Evolutionary conservation across 1,284 basidiomycete species (phyloP).

Genomic region (Boletus sp.): DNA sequence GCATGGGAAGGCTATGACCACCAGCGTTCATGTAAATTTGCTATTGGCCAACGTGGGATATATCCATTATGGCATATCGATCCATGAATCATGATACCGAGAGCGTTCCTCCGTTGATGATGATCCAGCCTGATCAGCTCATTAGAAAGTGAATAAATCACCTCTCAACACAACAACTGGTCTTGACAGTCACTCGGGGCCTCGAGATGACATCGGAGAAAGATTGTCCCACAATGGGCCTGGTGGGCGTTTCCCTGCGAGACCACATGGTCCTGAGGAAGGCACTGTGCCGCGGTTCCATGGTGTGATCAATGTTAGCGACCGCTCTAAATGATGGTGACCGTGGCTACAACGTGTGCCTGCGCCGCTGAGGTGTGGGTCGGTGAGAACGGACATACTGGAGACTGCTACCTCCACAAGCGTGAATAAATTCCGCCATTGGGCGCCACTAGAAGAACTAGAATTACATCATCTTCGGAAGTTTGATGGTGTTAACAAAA

Average conservation of each 20-base stretch:
- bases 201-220: background rate
- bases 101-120: too few species aligned
- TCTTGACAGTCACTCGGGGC: background rate
- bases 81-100: background rate
- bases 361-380: background rate
- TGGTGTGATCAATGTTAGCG: background rate
- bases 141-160: background rate
- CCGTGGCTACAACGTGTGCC: background rate
- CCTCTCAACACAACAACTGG: background rate
- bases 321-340: background rate
- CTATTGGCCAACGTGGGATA: conserved; percentile 19
- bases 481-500: too few species aligned
- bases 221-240: background rate
- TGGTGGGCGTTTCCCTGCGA: conserved; percentile 1
- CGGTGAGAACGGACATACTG: background rate
- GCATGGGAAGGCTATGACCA: conserved; percentile 9
- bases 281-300: conserved; percentile 5
- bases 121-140: conserved; percentile 5
- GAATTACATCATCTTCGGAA: too few species aligned
- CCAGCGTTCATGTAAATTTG: conserved; percentile 19
- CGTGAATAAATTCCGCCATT: background rate
- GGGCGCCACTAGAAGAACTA: background rate
- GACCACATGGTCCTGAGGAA: background rate
- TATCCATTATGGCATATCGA: conserved; percentile 12
- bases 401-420: background rate